A percentile compares a stretch with the other conserved stretches of the same genome.
phyloP scores from a whole-genome alignment of 768 basidiomycete genomes.

The Tephrocybe rancida region DNA sequence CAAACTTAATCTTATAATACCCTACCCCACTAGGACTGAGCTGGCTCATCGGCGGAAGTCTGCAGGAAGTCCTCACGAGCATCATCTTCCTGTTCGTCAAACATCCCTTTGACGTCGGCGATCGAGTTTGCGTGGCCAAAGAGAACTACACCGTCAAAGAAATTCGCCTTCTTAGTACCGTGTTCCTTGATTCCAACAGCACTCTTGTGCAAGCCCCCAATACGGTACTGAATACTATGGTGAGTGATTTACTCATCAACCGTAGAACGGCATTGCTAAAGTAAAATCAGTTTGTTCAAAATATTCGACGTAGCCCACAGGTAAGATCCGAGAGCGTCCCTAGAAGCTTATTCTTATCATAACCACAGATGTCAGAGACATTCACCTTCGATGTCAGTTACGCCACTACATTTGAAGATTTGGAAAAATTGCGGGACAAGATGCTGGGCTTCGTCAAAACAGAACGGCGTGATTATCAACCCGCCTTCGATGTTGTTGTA shows the following conservation, averaged over 20 bases:
- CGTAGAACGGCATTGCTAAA: background rate
- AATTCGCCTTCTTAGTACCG: slow-evolving; percentile 80
- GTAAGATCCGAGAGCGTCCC: slow-evolving; percentile 28
- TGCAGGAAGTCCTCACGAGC: slow-evolving; percentile 79
- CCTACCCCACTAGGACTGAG: slow-evolving; percentile 54
- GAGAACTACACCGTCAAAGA: slow-evolving; percentile 81
- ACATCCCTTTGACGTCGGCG: slow-evolving; percentile 83
- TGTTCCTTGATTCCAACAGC: slow-evolving; percentile 65
- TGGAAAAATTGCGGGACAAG: slow-evolving; percentile 71
- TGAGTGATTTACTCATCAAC: slow-evolving; percentile 23
- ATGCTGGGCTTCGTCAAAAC: slow-evolving; percentile 80
- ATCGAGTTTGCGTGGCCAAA: slow-evolving; percentile 59
- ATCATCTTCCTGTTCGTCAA: slow-evolving; percentile 94
- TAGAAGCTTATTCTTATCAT: background rate
- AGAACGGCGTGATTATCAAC: slow-evolving; percentile 76
- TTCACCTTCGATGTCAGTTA: slow-evolving; percentile 84
- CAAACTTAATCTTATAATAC: slow-evolving; percentile 1
- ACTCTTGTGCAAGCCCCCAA: slow-evolving; percentile 76
- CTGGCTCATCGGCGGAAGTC: slow-evolving; percentile 84
- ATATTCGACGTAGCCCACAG: slow-evolving; percentile 72
- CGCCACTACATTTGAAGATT: slow-evolving; percentile 76
- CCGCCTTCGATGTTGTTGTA: slow-evolving; percentile 73
- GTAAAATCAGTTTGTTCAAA: slow-evolving; percentile 60
- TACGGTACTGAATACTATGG: slow-evolving; percentile 55
- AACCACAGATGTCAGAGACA: slow-evolving; percentile 69